These are phyloP conservation scores for Candida stauntonica DNA, from an alignment of 805 yeast species.

Conservation along the genomic window DNA sequence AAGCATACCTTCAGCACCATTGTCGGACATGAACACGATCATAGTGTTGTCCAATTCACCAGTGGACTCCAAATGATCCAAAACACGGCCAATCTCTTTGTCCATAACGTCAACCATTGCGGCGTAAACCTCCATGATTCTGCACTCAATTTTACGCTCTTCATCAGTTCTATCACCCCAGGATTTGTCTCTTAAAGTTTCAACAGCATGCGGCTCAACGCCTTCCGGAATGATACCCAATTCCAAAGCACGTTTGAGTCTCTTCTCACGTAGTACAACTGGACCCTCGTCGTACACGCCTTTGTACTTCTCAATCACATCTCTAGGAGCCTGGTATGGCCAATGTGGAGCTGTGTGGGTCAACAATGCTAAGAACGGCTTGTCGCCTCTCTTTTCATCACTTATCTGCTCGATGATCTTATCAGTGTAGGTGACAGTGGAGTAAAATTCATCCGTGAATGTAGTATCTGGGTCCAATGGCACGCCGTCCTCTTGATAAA, in stretches of 20 bases:
- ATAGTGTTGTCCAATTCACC: conserved; percentile 51
- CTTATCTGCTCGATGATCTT: conserved; percentile 36
- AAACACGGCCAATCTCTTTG: conserved; percentile 44
- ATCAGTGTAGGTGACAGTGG: conserved; percentile 41
- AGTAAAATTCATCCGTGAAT: conserved; percentile 45
- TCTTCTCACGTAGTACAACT: conserved; percentile 33
- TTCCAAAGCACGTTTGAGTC: conserved; percentile 38
- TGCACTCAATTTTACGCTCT: conserved; percentile 35
- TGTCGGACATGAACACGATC: conserved; percentile 57
- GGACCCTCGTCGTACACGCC: conserved; percentile 49
- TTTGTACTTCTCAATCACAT: conserved; percentile 41
- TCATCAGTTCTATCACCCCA: conserved; percentile 41
- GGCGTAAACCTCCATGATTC: conserved; percentile 55
- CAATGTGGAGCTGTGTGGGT: conserved; percentile 66
- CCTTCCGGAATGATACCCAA: conserved; percentile 44
- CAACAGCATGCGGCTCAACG: conserved; percentile 42
- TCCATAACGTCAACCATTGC: conserved; percentile 60
- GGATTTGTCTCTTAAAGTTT: conserved; percentile 31
- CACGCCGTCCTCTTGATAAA: conserved; percentile 28
- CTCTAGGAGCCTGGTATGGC: conserved; percentile 59
- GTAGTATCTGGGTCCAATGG: conserved; percentile 14
- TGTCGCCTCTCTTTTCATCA: conserved; percentile 31
- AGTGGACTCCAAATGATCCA: conserved; percentile 36
- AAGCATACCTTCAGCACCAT: conserved; percentile 61
- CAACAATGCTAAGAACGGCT: conserved; percentile 50